Conservation (phyloP, 1,284 basidiomycete species). For the Puccinia brachypodii region DNA sequence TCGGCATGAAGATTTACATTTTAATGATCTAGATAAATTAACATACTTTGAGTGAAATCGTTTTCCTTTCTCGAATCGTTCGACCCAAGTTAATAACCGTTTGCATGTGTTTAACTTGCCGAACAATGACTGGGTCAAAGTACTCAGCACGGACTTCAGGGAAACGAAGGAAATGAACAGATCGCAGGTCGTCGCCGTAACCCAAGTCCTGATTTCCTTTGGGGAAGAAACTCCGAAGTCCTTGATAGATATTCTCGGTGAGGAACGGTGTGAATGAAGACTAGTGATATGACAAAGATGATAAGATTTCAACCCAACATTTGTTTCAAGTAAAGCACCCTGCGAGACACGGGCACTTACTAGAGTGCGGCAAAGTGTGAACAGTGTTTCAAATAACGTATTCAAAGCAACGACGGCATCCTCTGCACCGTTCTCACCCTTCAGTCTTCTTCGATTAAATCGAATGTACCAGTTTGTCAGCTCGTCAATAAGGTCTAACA, state of each 20-base stretch:
- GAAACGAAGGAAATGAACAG: conserved; percentile 93
- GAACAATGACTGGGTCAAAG: conserved; percentile 92
- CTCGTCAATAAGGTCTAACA: conserved; percentile 90
- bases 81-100: conserved; percentile 89
- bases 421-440: conserved; percentile 88
- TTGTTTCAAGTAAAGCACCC: not conserved
- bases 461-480: conserved; percentile 99
- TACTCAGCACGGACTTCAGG: conserved; percentile 91
- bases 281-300: conserved; percentile 59
- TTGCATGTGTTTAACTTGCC: conserved; percentile 92
- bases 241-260: conserved; percentile 95
- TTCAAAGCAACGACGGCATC: conserved; percentile 89
- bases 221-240: conserved; percentile 79
- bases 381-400: conserved; percentile 91
- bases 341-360: conserved; percentile 60
- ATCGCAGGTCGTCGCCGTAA: conserved; percentile 74
- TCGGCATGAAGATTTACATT: not conserved
- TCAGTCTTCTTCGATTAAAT: conserved; percentile 92
- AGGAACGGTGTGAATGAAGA: conserved; percentile 98
- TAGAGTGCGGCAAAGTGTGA: conserved; percentile 92
- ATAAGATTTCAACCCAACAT: not conserved
- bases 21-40: not conserved
- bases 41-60: conserved; percentile 80
- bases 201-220: conserved; percentile 58
- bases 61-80: conserved; percentile 83